These are phyloP conservation scores for Zoysia japonica DNA, from an alignment of 176 grass and related monocot genomes.

Conservation along the genomic window DNA sequence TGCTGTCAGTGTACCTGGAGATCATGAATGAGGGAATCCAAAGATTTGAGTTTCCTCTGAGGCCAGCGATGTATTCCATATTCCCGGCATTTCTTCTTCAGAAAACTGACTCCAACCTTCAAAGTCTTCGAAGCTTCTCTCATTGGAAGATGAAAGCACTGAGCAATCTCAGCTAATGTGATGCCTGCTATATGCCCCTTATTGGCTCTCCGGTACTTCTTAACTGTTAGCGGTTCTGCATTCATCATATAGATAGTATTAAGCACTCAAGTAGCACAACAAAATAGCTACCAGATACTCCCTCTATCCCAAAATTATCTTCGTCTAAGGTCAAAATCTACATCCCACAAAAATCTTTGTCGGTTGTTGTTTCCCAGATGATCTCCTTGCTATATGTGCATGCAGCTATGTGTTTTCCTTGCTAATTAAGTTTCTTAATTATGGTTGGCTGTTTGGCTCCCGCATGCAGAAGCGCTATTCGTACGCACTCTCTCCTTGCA, in stretches of 20 bases:
- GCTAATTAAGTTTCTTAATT: too few species aligned
- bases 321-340: too few species aligned
- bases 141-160: constrained; percentile 70
- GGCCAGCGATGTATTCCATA: constrained; percentile 73
- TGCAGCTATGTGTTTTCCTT: too few species aligned
- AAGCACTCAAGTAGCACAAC: constrained; percentile 6
- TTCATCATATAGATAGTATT: constrained; percentile 10
- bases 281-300: neutral
- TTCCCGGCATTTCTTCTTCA: constrained; percentile 75
- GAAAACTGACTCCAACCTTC: constrained; percentile 62
- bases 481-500: too few species aligned
- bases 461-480: too few species aligned
- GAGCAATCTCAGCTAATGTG: constrained; percentile 52
- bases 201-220: constrained; percentile 56
- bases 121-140: constrained; percentile 58
- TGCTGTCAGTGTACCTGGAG: constrained; percentile 43
- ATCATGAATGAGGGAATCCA: constrained; percentile 58
- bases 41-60: constrained; percentile 72
- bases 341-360: too few species aligned
- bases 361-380: too few species aligned
- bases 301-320: too few species aligned
- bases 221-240: constrained; percentile 34
- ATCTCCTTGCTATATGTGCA: too few species aligned
- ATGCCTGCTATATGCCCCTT: constrained; percentile 59
- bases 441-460: too few species aligned